Evolutionary conservation across 257 asterid genomes (phyloP).

Genomic region (Echium plantagineum): DNA sequence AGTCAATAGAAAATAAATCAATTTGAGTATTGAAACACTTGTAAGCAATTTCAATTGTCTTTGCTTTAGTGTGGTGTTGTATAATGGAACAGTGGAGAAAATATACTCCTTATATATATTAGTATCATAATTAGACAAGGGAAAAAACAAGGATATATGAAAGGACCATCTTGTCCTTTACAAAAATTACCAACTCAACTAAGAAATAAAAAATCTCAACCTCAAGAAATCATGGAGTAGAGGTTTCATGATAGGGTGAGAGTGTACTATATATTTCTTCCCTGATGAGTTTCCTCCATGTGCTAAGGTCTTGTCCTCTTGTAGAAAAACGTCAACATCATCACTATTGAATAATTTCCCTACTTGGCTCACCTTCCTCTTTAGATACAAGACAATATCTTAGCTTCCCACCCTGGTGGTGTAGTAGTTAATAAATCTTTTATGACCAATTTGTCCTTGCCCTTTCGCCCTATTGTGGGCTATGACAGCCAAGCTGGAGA

Average conservation of each 20-base stretch:
- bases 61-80: too few relatives aligned
- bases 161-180: too few relatives aligned
- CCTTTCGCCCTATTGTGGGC: not conserved
- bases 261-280: not conserved
- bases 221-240: not conserved
- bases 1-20: too few relatives aligned
- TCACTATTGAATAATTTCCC: not conserved
- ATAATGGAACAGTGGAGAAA: too few relatives aligned
- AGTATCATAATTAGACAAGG: too few relatives aligned
- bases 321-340: not conserved
- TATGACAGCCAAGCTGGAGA: not conserved
- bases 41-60: too few relatives aligned
- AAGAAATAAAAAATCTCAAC: too few relatives aligned
- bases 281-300: not conserved
- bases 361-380: not conserved
- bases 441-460: not conserved
- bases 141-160: not conserved
- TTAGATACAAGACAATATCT: not conserved
- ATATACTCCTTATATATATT: too few relatives aligned
- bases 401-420: not conserved
- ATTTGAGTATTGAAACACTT: too few relatives aligned
- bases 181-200: too few relatives aligned
- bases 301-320: not conserved
- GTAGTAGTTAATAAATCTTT: not conserved
- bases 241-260: not conserved